A percentile compares a stretch with the other conserved stretches of the same genome.
Evolutionary conservation across 169 alveolate species (phyloP).

Genomic region (Condylostoma magnum): DNA sequence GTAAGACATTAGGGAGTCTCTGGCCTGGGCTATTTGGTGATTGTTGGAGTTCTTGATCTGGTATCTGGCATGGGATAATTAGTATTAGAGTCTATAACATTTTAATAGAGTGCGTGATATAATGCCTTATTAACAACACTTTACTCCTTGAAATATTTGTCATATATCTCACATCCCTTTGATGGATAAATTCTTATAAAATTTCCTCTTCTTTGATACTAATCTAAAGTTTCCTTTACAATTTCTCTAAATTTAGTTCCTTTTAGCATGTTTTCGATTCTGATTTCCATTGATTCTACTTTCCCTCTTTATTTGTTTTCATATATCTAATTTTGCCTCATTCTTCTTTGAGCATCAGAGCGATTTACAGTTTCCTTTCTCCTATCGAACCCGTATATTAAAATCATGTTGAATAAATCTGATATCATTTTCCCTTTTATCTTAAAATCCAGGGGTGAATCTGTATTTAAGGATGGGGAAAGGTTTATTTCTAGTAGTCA

Average conservation of each 20-base stretch:
- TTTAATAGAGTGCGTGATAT: background rate
- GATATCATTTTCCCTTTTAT: conserved; percentile 44
- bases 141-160: conserved; percentile 23
- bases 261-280: background rate
- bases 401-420: conserved; percentile 4
- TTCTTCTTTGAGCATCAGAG: background rate
- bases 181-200: conserved; percentile 55
- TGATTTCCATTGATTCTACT: background rate
- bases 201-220: conserved; percentile 41
- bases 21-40: no score
- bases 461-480: conserved; percentile 65
- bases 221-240: conserved; percentile 36
- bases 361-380: conserved; percentile 3
- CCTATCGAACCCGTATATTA: background rate
- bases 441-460: conserved; percentile 65
- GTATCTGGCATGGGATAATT: no score
- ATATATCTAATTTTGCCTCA: background rate
- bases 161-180: conserved; percentile 40
- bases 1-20: no score
- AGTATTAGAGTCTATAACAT: background rate
- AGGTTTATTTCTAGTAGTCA: conserved; percentile 77
- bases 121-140: background rate
- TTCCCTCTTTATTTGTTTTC: background rate
- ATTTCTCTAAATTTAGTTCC: conserved; percentile 31
- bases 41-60: no score